These are phyloP conservation scores for Coriolopsis trogii DNA, from an alignment of 1,284 basidiomycete species.

Conservation along the genomic window DNA sequence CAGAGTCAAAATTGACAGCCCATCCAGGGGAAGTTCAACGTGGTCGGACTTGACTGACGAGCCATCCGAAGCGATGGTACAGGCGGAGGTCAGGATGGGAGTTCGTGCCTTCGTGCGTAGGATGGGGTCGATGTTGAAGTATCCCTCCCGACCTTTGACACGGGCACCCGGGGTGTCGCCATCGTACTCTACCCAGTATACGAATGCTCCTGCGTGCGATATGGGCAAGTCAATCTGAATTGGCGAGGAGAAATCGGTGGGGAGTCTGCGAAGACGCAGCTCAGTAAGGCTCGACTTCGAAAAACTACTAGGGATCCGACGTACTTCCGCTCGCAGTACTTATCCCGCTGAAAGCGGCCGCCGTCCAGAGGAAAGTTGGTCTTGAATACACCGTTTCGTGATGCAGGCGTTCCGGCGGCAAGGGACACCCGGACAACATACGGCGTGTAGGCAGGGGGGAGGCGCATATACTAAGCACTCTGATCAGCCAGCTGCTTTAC, in stretches of 20 bases:
- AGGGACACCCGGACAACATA: constrained; percentile 90
- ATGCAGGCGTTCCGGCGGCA: constrained; percentile 86
- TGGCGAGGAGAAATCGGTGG: constrained; percentile 82
- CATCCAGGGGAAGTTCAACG: constrained; percentile 80
- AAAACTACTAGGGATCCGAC: constrained; percentile 30
- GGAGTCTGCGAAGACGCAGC: constrained; percentile 54
- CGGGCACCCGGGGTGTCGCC: constrained; percentile 57
- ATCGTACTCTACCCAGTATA: constrained; percentile 93
- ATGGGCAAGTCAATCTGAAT: constrained; percentile 93
- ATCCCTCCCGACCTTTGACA: constrained; percentile 82
- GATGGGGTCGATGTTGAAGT: constrained; percentile 94
- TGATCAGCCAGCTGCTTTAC: constrained; percentile 1
- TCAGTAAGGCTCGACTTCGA: background rate
- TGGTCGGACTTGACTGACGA: constrained; percentile 50
- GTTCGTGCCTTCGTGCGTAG: constrained; percentile 75
- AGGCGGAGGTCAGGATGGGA: constrained; percentile 65
- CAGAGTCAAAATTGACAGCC: constrained; percentile 83
- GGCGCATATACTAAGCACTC: constrained; percentile 80
- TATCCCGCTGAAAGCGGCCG: constrained; percentile 78
- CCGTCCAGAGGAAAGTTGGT: constrained; percentile 96
- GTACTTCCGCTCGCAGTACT: constrained; percentile 79
- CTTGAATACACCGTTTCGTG: constrained; percentile 88
- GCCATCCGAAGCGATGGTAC: constrained; percentile 51
- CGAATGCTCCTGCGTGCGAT: constrained; percentile 92
- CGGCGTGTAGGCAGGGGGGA: constrained; percentile 87